phyloP scores from a whole-genome alignment of 495 filamentous ascomycete species.

The Penicillium canescens region DNA sequence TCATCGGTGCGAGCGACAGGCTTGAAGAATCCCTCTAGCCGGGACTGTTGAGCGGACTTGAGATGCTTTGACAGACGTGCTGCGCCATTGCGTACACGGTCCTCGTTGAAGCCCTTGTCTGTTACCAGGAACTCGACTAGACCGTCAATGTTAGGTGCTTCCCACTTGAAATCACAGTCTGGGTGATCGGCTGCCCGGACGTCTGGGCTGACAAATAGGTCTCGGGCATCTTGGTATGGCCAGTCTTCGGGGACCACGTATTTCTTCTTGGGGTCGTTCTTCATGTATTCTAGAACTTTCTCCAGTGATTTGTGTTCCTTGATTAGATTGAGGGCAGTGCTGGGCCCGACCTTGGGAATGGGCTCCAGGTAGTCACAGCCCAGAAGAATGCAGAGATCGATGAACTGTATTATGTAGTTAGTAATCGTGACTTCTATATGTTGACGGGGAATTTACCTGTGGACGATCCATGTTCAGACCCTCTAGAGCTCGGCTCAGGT shows the following conservation, averaged over 20 bases:
- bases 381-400: conserved; percentile 96
- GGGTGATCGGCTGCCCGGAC: conserved; percentile 82
- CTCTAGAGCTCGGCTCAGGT: conserved; percentile 77
- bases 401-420: conserved; percentile 60
- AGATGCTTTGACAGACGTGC: conserved; percentile 79
- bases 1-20: conserved; percentile 83
- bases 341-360: conserved; percentile 89
- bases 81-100: conserved; percentile 78
- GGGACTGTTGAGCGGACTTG: conserved; percentile 83
- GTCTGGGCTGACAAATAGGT: conserved; percentile 87
- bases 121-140: conserved; percentile 83
- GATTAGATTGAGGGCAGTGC: conserved; percentile 89
- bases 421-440: background rate
- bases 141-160: conserved; percentile 85
- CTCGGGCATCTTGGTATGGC: conserved; percentile 89
- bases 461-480: conserved; percentile 83
- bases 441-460: conserved; percentile 54
- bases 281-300: conserved; percentile 75
- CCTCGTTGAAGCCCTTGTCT: conserved; percentile 97
- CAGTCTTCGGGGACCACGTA: conserved; percentile 87
- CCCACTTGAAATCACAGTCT: conserved; percentile 97
- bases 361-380: conserved; percentile 98
- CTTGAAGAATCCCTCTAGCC: conserved; percentile 98
- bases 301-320: conserved; percentile 86
- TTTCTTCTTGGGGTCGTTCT: conserved; percentile 73